These are phyloP conservation scores for Eucalyptus camaldulensis DNA, from an alignment of 345 rosid species.

Conservation along the genomic window DNA sequence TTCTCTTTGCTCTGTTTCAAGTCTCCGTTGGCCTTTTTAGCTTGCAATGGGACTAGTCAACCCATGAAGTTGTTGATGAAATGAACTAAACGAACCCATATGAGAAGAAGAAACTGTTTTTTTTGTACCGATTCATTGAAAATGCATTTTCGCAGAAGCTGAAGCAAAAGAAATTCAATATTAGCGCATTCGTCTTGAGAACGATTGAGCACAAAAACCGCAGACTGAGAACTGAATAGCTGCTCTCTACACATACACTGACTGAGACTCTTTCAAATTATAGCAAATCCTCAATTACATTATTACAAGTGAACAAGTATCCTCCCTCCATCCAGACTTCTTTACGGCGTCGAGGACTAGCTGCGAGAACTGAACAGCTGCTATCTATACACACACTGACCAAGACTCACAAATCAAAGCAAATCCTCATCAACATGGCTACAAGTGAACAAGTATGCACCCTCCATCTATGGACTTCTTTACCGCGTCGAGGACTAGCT, in stretches of 20 bases:
- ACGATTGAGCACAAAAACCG: not conserved
- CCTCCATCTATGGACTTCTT: slow-evolving; percentile 51
- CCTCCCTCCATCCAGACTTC: slow-evolving; percentile 44
- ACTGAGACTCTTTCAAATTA: not conserved
- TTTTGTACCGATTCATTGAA: not conserved
- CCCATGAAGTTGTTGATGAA: not conserved
- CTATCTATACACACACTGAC: not conserved
- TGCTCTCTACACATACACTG: not conserved
- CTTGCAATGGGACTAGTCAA: not conserved
- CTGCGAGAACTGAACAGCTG: slow-evolving; percentile 3
- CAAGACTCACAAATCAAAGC: not conserved
- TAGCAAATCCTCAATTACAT: not conserved
- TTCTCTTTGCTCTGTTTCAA: not conserved
- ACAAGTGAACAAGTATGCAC: slow-evolving; percentile 30
- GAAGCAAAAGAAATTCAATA: not conserved
- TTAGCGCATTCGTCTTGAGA: not conserved
- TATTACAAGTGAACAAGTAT: slow-evolving; percentile 23
- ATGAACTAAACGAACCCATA: not conserved
- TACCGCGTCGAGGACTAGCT: slow-evolving; percentile 42
- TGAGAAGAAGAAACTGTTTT: not conserved
- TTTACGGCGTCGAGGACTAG: slow-evolving; percentile 44
- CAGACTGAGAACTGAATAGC: not conserved
- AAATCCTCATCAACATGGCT: not conserved
- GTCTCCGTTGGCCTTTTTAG: not conserved
- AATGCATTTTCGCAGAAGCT: not conserved